Evolutionary conservation across 768 basidiomycete species (phyloP), one percentile per base, ranked within the genome.

Genomic region (Boletus insuetus): DNA sequence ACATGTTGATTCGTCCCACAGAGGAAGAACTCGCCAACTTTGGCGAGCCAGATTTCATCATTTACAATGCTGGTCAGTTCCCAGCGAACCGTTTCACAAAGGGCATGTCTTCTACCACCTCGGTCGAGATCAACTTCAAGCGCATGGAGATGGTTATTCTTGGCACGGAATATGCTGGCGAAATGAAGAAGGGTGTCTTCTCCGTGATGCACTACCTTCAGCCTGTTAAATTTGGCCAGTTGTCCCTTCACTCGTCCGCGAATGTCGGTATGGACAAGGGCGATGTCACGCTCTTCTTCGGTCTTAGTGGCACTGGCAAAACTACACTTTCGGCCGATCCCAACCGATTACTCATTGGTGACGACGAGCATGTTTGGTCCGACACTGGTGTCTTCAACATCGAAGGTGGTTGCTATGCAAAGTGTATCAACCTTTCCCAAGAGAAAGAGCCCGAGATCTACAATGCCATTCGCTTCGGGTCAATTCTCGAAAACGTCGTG

Each of bases 121-220:
- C 95, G 3, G 96, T 99, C 47, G 96, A 98, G 77, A 93, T 99
- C 80, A 99, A 99, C 84, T 98, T 99, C 77, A 97, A 97, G 81
- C 91, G 97, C 39, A 97, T 94, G 94, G 97, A 99, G 75, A 99
- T 99, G 97, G 96, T 99, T 67, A 98, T 99, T 68, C 91, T 99
- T 64, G 96, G 91, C 52, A 96, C 94, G 26, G 94, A 98, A 71
- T 98, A 98, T 68, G 94, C 94, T 31, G 94, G 94, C 48, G 94
- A 99, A 79, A 99, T 99, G 97, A 99, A 99, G 80, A 99, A 99
- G 85, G 97, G 97, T 69, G 92, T 99, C 72, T 99, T 99, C 80
- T 93, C 90, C 42, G 94, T 99, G 64, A 99, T 99, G 96, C 96
- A 99, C 77, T 99, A 98, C 74, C 82, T 99, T 57, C 94, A 96